phyloP scores from a whole-genome alignment of 2,329 filamentous ascomycete species.

The Dactylellina sp. region DNA sequence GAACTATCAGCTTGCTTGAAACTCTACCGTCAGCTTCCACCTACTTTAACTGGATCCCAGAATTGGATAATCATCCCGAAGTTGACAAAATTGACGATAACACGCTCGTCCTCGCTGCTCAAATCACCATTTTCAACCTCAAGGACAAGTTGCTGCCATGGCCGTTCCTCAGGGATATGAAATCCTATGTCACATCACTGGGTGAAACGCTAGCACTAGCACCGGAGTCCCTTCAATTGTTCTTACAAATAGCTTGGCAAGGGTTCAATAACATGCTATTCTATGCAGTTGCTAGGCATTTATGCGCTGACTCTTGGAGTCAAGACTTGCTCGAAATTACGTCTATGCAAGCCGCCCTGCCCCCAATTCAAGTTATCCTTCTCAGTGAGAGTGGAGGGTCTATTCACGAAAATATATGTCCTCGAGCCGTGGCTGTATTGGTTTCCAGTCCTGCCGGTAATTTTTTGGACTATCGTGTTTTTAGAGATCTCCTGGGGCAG shows the following conservation, averaged over 20 bases:
- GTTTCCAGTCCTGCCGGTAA: constrained; percentile 6
- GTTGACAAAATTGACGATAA: constrained; percentile 6
- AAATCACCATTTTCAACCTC: constrained; percentile 1
- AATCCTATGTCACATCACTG: constrained; percentile 1
- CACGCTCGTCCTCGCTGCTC: constrained; percentile 2
- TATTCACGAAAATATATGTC: constrained; percentile 7
- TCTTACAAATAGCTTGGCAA: constrained; percentile 3
- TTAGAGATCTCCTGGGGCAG: not conserved
- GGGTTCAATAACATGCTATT: constrained; percentile 1
- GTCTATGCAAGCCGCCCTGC: constrained; percentile 5
- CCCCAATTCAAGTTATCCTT: constrained; percentile 2
- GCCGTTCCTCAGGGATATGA: constrained; percentile 3
- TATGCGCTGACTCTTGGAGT: constrained; percentile 5
- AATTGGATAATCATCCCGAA: constrained; percentile 1
- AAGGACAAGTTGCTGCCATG: constrained; percentile 7
- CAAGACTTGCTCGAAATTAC: constrained; percentile 6
- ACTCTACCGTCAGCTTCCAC: not conserved
- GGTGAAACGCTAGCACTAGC: constrained; percentile 5
- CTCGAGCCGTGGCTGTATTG: constrained; percentile 8
- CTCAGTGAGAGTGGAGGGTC: not conserved
- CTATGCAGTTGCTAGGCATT: not conserved
- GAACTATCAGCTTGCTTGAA: not conserved
- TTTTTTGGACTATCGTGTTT: constrained; percentile 9
- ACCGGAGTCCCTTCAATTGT: not conserved
- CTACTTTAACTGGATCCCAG: not conserved